Conservation (phyloP, 306 rosid species). For the Gastrolobium villosum region DNA sequence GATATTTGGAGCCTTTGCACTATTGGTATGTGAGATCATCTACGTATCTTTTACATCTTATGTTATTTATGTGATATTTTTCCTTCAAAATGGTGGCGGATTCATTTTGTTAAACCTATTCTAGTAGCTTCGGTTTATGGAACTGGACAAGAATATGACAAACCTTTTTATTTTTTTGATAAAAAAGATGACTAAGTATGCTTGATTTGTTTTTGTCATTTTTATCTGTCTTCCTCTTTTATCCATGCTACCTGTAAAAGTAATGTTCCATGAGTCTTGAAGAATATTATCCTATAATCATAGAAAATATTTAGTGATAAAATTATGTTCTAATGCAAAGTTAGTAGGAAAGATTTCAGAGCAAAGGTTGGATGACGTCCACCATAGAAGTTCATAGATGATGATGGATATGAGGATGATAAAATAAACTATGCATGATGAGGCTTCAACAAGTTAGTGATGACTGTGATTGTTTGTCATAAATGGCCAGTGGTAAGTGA, state of each 20-base stretch:
- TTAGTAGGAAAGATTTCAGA: constrained; percentile 13
- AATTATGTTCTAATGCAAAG: constrained; percentile 28
- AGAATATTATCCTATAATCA: constrained; percentile 2
- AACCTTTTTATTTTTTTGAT: neutral
- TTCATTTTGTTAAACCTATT: constrained; percentile 20
- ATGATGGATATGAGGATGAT: constrained; percentile 22
- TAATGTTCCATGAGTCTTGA: neutral
- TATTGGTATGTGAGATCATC: constrained; percentile 67
- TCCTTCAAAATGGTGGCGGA: constrained; percentile 29
- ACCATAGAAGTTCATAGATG: constrained; percentile 13
- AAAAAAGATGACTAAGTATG: constrained; percentile 31
- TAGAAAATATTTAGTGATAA: constrained; percentile 8
- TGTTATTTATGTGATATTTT: constrained; percentile 33
- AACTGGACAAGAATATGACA: neutral
- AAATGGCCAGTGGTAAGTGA: constrained; percentile 32
- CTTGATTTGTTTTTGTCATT: neutral
- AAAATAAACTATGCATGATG: constrained; percentile 36
- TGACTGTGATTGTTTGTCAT: constrained; percentile 11
- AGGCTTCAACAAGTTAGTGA: constrained; percentile 35
- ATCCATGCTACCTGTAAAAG: constrained; percentile 9
- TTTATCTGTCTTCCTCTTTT: neutral
- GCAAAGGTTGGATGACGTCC: neutral
- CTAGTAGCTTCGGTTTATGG: neutral
- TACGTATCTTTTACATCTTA: constrained; percentile 25
- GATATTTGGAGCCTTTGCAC: constrained; percentile 77